Evolutionary conservation across 2,329 filamentous ascomycete genomes (phyloP).

Genomic region (Paecilomyces sp.): DNA sequence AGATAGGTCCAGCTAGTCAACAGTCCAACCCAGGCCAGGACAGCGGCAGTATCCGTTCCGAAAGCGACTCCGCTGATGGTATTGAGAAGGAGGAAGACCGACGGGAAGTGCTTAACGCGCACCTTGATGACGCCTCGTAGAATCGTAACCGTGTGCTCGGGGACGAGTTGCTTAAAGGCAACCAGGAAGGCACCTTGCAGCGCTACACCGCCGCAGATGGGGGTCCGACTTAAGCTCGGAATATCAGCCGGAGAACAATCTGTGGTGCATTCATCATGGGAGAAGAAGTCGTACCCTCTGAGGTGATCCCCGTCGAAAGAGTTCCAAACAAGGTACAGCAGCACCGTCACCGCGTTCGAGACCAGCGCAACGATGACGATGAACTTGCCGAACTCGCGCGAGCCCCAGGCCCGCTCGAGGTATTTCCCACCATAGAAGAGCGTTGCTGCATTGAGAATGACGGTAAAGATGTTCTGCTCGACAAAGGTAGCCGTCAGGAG

Average conservation of each 20-base stretch:
- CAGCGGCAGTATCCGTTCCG: constrained; percentile 67
- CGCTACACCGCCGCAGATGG: constrained; percentile 81
- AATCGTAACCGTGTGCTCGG: constrained; percentile 91
- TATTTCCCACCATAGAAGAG: constrained; percentile 91
- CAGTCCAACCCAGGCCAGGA: constrained; percentile 75
- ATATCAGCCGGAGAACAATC: constrained; percentile 14
- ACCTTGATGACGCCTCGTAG: constrained; percentile 84
- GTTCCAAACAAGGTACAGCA: constrained; percentile 67
- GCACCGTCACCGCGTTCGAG: constrained; percentile 70
- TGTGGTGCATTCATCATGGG: constrained; percentile 12
- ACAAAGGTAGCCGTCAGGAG: constrained; percentile 79
- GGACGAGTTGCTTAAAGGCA: constrained; percentile 94
- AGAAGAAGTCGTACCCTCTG: constrained; percentile 27
- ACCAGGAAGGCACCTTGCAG: constrained; percentile 92
- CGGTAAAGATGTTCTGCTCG: constrained; percentile 86
- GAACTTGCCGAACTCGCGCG: constrained; percentile 85
- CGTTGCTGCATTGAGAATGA: constrained; percentile 68
- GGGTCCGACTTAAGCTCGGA: constrained; percentile 55
- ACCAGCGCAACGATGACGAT: constrained; percentile 68
- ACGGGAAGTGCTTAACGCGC: constrained; percentile 75
- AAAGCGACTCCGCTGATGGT: constrained; percentile 58
- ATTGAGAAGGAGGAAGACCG: constrained; percentile 66
- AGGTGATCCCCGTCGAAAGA: constrained; percentile 46
- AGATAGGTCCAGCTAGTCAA: constrained; percentile 90
- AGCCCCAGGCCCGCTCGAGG: constrained; percentile 92